These are phyloP conservation scores for Juncus inflexus DNA, from an alignment of 176 grass and related monocot species.

Conservation along the genomic window DNA sequence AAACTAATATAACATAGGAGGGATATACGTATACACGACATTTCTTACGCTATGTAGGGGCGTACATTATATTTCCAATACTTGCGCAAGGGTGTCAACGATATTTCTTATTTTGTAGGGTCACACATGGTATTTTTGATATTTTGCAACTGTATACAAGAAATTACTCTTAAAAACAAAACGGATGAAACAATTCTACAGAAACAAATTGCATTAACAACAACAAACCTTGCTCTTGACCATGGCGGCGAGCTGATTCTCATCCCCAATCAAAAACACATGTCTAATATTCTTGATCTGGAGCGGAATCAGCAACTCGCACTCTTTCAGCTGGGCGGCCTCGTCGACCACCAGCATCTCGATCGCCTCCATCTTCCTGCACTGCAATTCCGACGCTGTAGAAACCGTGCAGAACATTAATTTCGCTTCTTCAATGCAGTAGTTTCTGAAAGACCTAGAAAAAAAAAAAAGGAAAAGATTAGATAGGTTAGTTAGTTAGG, in stretches of 20 bases:
- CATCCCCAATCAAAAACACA: slow-evolving; percentile 75
- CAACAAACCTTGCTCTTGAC: slow-evolving; percentile 70
- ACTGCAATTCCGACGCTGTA: slow-evolving; percentile 47
- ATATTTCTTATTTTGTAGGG: too few relatives aligned
- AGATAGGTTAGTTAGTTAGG: too few relatives aligned
- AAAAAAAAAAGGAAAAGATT: too few relatives aligned
- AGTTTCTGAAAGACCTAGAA: slow-evolving; percentile 33
- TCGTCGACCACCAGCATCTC: slow-evolving; percentile 78
- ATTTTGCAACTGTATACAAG: too few relatives aligned
- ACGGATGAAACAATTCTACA: too few relatives aligned
- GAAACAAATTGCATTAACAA: too few relatives aligned
- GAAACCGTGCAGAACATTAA: slow-evolving; percentile 77
- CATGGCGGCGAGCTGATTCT: slow-evolving; percentile 71
- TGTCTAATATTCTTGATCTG: slow-evolving; percentile 51
- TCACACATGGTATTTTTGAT: too few relatives aligned
- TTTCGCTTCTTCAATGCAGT: slow-evolving; percentile 63
- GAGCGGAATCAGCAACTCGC: slow-evolving; percentile 67
- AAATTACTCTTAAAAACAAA: too few relatives aligned
- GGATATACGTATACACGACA: too few relatives aligned
- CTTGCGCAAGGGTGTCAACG: too few relatives aligned
- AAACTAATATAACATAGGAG: too few relatives aligned
- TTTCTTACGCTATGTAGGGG: too few relatives aligned
- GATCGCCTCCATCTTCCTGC: slow-evolving; percentile 41
- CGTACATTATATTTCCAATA: not conserved
- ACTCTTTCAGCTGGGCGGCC: slow-evolving; percentile 82